phyloP scores from a whole-genome alignment of 1,284 basidiomycete genomes.

The Amylostereum areolatum region DNA sequence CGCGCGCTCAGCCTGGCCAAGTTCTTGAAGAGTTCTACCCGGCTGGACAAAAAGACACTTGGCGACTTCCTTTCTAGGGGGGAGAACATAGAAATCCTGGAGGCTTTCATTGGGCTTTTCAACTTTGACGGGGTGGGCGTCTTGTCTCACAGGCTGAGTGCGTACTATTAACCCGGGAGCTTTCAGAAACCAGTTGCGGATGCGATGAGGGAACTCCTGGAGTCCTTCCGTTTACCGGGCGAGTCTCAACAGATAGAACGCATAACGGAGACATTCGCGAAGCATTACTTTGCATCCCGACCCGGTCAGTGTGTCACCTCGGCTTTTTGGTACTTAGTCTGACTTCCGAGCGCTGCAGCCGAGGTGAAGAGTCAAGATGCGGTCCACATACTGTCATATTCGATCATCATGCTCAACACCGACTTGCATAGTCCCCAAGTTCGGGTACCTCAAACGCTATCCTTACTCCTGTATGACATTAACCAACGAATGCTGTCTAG shows the following conservation, averaged over 20 bases:
- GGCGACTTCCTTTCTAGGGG: constrained; percentile 93
- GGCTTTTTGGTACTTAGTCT: background rate
- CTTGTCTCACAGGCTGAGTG: constrained; percentile 9
- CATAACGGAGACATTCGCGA: constrained; percentile 94
- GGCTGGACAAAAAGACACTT: constrained; percentile 90
- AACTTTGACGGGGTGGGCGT: constrained; percentile 84
- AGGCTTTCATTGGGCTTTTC: constrained; percentile 85
- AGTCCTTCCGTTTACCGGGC: constrained; percentile 92
- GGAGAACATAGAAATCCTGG: constrained; percentile 82
- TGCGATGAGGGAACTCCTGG: constrained; percentile 91
- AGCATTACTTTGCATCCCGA: constrained; percentile 80
- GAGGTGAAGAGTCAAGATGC: constrained; percentile 92
- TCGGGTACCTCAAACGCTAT: constrained; percentile 43
- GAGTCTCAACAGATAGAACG: constrained; percentile 93
- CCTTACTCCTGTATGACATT: background rate
- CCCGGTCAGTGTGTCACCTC: constrained; percentile 48
- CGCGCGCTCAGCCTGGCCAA: constrained; percentile 64
- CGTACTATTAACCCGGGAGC: background rate
- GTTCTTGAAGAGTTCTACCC: constrained; percentile 83
- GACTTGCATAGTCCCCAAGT: constrained; percentile 98
- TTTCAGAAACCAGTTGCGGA: constrained; percentile 88
- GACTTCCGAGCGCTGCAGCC: constrained; percentile 35
- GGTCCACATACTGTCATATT: constrained; percentile 91
- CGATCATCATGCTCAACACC: constrained; percentile 98
- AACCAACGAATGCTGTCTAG: constrained; percentile 32